Evolutionary conservation across 2,329 filamentous ascomycete genomes (phyloP).

Genomic region (Aureobasidium vineae): DNA sequence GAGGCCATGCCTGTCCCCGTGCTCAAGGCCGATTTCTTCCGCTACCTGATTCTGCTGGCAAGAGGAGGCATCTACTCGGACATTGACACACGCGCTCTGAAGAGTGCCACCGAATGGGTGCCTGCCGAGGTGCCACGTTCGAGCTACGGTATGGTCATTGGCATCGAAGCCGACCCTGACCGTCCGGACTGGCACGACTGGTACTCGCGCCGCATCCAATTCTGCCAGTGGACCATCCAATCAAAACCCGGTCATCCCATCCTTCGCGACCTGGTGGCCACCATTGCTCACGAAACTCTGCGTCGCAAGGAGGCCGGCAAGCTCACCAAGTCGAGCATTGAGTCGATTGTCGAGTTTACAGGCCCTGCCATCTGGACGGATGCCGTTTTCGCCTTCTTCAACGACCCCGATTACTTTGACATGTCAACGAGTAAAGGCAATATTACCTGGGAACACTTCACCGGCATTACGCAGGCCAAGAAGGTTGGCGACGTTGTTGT

Average conservation of each 20-base stretch:
- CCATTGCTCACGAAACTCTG: slow-evolving; percentile 80
- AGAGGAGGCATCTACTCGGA: slow-evolving; percentile 74
- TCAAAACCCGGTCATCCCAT: slow-evolving; percentile 91
- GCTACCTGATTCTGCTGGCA: slow-evolving; percentile 69
- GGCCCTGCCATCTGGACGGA: slow-evolving; percentile 96
- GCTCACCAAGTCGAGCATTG: slow-evolving; percentile 58
- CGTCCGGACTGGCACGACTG: slow-evolving; percentile 88
- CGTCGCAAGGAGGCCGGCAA: slow-evolving; percentile 66
- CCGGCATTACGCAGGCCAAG: slow-evolving; percentile 76
- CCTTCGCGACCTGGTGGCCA: slow-evolving; percentile 79
- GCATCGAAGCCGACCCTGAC: slow-evolving; percentile 95
- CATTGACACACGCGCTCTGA: slow-evolving; percentile 86
- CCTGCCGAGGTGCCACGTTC: slow-evolving; percentile 72
- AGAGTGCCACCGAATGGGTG: slow-evolving; percentile 83
- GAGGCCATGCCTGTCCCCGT: slow-evolving; percentile 50
- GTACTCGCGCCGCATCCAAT: slow-evolving; percentile 96
- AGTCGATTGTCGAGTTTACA: slow-evolving; percentile 83
- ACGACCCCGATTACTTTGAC: slow-evolving; percentile 84
- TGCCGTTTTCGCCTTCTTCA: slow-evolving; percentile 87
- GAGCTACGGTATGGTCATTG: slow-evolving; percentile 80
- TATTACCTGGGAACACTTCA: slow-evolving; percentile 86
- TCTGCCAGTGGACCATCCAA: slow-evolving; percentile 99
- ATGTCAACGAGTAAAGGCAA: slow-evolving; percentile 67
- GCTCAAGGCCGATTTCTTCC: slow-evolving; percentile 64
- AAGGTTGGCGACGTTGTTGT: slow-evolving; percentile 93